A percentile compares a stretch with the other conserved stretches of the same genome.
Evolutionary conservation across 2,329 filamentous ascomycete genomes (phyloP).

Genomic region (Trichoderma breve): DNA sequence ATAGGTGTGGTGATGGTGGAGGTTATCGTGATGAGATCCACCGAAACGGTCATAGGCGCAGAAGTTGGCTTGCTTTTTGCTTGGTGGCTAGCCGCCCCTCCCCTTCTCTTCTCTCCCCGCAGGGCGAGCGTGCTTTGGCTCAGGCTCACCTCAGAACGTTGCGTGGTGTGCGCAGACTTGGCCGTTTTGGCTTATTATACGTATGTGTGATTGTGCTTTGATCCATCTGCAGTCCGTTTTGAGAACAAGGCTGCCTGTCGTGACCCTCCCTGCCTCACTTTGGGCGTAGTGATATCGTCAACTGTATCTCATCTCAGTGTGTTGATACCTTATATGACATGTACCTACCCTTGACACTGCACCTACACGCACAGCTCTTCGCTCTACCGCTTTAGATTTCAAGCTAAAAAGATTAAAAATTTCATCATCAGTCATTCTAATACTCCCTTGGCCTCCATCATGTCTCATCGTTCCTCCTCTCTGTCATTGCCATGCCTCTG

Average conservation of each 20-base stretch:
- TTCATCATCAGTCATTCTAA: neutral
- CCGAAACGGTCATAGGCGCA: slow-evolving; percentile 11
- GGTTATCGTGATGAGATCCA: slow-evolving; percentile 20
- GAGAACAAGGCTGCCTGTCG: neutral
- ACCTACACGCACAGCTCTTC: neutral
- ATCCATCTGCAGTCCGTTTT: neutral
- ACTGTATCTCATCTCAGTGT: neutral
- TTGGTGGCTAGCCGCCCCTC: neutral
- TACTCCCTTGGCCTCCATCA: neutral
- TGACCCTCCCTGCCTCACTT: neutral
- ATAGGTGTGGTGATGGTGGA: slow-evolving; percentile 1
- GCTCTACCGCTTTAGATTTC: neutral
- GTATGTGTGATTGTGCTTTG: neutral
- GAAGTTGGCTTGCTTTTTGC: neutral
- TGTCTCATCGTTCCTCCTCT: neutral
- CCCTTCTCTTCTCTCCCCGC: neutral
- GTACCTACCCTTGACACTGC: neutral
- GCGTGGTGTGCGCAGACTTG: neutral
- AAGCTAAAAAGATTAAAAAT: neutral
- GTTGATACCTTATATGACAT: neutral
- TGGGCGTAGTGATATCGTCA: neutral
- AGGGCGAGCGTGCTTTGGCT: neutral
- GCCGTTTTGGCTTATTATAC: neutral
- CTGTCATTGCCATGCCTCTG: neutral
- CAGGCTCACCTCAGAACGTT: slow-evolving; percentile 2